Evolutionary conservation across 768 basidiomycete genomes (phyloP), one percentile per base, ranked within the genome.

Genomic region (Cyclocybe aegerita): DNA sequence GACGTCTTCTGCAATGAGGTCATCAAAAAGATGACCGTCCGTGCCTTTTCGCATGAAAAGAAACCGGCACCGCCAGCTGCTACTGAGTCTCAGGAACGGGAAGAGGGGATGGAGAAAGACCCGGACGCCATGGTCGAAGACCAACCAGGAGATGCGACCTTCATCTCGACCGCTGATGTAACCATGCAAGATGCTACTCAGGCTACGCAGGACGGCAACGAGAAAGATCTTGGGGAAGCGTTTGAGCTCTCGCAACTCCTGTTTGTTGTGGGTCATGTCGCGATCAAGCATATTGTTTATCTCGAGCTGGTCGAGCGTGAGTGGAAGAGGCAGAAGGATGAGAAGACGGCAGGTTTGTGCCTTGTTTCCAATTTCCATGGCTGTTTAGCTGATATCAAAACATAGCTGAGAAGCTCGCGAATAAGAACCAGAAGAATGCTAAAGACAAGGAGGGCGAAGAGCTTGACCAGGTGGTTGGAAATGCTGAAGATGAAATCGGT

Each of bases 401-500:
- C 42, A 1, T 57, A 83, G 85, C 80, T 60, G 88, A 85, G 43
- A 92, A 90, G 62, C 71, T 62, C 14, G 65, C 61, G 1, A 67
- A 50, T 46, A 56, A 48, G 16, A 65, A 67, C 32, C 60, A 67
- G 23, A 65, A 68, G 56, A 72, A 71, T 23, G 65, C 67, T 33
- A 23, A 23, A 23, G 23, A 23, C 34, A 90, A 84, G 52, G 81
- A 83, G 35, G 77, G 72, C 11, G 94, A 97, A 62, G 97, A 99
- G 64, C 83, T 98, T 0, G 97, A 99, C 57, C 94, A 96, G 60
- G 96, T 98, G 8, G 93, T 90, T 7, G 97, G 97, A 5, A 96
- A 95, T 61, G 93, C 93, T 4, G 97, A 99, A 66, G 97, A 99
- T 63, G 97, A 99, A 60, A 96, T 98, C 57, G 97, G 94, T 10